Conservation (phyloP, 2,329 filamentous ascomycete species). For the Aspergillus phoenicis region DNA sequence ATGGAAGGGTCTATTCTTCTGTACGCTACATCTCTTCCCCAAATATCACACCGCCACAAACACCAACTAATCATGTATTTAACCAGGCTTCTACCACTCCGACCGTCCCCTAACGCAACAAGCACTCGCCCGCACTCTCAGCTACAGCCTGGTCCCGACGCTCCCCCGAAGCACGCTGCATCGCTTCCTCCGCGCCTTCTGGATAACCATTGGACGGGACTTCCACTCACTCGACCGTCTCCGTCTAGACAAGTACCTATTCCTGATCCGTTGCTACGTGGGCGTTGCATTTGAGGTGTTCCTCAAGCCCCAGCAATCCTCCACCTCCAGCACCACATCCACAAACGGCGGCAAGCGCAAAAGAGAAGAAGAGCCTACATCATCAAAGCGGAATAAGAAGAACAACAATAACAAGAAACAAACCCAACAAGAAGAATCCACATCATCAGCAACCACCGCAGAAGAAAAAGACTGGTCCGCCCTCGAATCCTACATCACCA, state of each 20-base stretch:
- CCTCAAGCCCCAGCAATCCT: conserved; percentile 28
- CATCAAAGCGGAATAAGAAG: conserved; percentile 23
- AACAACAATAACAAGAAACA: conserved; percentile 29
- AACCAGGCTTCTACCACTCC: conserved; percentile 79
- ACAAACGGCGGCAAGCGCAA: conserved; percentile 31
- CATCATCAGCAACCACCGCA: conserved; percentile 16
- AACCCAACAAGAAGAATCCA: conserved; percentile 24
- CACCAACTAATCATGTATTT: not conserved
- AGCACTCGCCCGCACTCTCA: conserved; percentile 75
- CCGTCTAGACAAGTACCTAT: conserved; percentile 89
- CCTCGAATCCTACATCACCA: conserved; percentile 41
- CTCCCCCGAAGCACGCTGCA: conserved; percentile 55
- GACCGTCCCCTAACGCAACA: conserved; percentile 88
- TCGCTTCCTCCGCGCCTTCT: conserved; percentile 65
- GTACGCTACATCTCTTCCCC: conserved; percentile 39
- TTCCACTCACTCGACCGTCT: conserved; percentile 73
- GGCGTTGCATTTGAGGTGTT: conserved; percentile 64
- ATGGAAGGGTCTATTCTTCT: conserved; percentile 93
- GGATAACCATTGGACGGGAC: conserved; percentile 69
- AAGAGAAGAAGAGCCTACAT: conserved; percentile 28
- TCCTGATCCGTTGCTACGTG: conserved; percentile 78
- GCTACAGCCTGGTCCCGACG: conserved; percentile 63
- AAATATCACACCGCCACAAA: not conserved
- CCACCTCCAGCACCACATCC: not conserved
- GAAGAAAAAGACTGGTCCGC: conserved; percentile 33